Base-by-base conservation (phyloP, 2,329 filamentous ascomycete species). In the Colletotrichum sp. region DNA sequence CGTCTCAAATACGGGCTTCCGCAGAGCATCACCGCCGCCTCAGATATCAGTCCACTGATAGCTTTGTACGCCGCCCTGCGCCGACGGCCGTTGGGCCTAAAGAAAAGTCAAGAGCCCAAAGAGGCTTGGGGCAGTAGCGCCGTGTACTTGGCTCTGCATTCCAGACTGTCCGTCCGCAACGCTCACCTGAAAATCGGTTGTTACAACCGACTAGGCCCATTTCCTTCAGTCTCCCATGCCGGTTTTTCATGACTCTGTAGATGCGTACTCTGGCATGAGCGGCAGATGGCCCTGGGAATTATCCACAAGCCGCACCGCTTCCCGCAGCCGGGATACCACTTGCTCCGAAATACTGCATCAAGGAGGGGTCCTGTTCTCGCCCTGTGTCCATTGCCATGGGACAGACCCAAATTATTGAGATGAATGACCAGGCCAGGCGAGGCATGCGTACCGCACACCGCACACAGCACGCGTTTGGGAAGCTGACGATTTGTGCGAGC, bases 1-100 rank as follows among this genome's bases (percentile, higher is more conserved):
- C 74, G 59, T 76, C 74, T 60, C 70, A 74, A 69, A 69, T 74
- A 76, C 74, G 74, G 74, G 74, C 70, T 52, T 73, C 30, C 59
- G 21, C 18, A 59, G 63, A 52, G 26, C 62, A 63, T 21, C 63
- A 65, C 64, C n/a, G 63, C 26, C 69, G 63, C 63, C 28, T 55
- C 69, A 72, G 70, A 76, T 21, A 76, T 60, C 73, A 69, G 64
- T 55, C 26, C 32, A 72, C 57, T 32, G 57, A 13, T 13, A 44
- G 34, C 30, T 59, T 44, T 16, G 39, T 68, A 15, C 15, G 64
- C 28, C 32, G 59, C 44, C 13, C 39, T 68, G 68, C 63, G 64
- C 64, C 57, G 57, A 21, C 55, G 55, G 57, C 59, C 63, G 73
- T 73, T 72, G 69, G 30, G n/a, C 24, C 69, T 57, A 21, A 24